phyloP scores from a whole-genome alignment of 2,329 filamentous ascomycete species.

The Colletotrichum coccodes region DNA sequence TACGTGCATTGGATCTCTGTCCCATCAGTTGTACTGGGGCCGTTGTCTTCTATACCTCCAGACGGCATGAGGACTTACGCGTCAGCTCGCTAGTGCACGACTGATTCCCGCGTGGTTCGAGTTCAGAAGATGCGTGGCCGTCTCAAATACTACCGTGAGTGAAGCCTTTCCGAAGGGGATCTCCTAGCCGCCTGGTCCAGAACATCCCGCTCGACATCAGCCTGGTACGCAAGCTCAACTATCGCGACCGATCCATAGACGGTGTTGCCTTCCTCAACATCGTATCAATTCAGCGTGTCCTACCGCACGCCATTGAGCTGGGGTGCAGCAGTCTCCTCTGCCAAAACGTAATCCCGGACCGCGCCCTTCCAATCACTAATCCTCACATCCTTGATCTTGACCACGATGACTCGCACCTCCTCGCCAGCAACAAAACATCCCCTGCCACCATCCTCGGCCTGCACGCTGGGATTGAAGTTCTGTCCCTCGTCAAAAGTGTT shows the following conservation, averaged over 20 bases:
- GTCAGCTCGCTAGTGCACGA: neutral
- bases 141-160: neutral
- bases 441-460: conserved; percentile 62
- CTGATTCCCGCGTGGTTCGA: no score
- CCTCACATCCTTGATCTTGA: conserved; percentile 84
- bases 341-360: conserved; percentile 79
- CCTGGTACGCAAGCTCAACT: neutral
- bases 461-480: conserved; percentile 42
- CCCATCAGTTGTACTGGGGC: neutral
- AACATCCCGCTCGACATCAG: no score
- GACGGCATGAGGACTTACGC: neutral
- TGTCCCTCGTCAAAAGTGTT: conserved; percentile 81
- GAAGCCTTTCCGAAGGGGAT: neutral
- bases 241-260: no score
- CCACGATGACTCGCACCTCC: conserved; percentile 87
- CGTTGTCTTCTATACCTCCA: neutral
- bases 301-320: conserved; percentile 53
- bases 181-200: neutral
- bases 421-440: conserved; percentile 81
- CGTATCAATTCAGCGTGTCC: neutral
- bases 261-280: neutral
- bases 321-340: conserved; percentile 41
- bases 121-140: neutral
- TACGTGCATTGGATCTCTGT: neutral
- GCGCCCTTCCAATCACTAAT: conserved; percentile 97